Base-by-base conservation (phyloP, 768 basidiomycete species). In the Trametopsis cervina region DNA sequence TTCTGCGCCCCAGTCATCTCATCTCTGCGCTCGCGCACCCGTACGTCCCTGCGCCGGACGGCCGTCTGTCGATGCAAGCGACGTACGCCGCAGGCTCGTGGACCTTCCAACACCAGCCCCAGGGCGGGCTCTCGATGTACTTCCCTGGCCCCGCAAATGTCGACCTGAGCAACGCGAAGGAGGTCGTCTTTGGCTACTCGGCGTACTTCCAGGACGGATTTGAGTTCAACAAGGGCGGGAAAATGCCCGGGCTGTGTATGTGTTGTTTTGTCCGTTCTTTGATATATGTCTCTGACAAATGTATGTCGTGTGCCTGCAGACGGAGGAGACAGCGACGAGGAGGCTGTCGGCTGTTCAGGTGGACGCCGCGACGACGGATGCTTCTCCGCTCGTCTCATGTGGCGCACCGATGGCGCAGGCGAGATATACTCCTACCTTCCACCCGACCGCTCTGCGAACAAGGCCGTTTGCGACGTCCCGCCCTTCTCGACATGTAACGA, bases 401-500 rank as follows among this genome's bases (percentile, higher is more conserved):
- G 81, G 80, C 74, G 81, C 47, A 59, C 64, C 4, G 62, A 73
- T 4, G 82, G 79, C 42, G 64, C 59, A 23, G 83, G 81, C 27
- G 84, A 86, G 67, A 57, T 85, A 41, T 85, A 86, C 72, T 78
- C 81, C 47, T 86, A 88, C 66, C 73, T 83, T 21, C 84, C 83
- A 6, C 37, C 64, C n/a, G 58, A 57, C 21, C 72, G 70, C 61
- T 42, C 56, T 2, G 75, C 70, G 17, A 80, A 81, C 66, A 58
- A 74, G 61, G 63, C 54, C 41, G 63, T 72, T 13, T 79, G 75
- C 66, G 51, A 69, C 60, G 65, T 77, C 23, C 54, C 69, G 12
- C 76, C 78, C 2, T 33, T 55, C 41, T 75, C 77, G 1, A 65
- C 69, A 17, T 75, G 75, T 66, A 81, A 85, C 64, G 68, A 76